Evolutionary conservation across 768 basidiomycete genomes (phyloP).

Genomic region (Psilocybe tampanensis): DNA sequence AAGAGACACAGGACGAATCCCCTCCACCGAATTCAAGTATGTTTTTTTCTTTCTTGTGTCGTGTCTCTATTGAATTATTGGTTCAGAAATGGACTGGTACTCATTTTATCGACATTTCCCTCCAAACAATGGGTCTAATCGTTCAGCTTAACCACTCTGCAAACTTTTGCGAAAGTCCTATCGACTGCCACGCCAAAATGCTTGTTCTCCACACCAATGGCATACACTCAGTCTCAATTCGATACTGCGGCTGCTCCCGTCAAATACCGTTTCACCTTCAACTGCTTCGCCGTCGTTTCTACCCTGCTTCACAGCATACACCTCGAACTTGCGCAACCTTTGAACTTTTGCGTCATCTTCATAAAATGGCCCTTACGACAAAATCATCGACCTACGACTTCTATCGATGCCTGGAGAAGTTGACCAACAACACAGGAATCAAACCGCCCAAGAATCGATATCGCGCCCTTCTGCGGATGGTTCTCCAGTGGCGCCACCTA

Average conservation of each 20-base stretch:
- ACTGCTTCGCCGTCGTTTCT: conserved; percentile 14
- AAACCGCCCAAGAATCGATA: neutral
- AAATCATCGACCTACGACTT: conserved; percentile 11
- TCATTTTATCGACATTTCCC: neutral
- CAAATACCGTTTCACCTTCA: conserved; percentile 12
- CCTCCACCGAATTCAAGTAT: neutral
- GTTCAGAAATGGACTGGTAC: neutral
- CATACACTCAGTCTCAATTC: conserved; percentile 10
- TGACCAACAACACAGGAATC: conserved; percentile 6
- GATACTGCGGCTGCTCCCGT: conserved; percentile 12
- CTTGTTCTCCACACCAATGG: conserved; percentile 14
- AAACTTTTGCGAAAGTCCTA: neutral
- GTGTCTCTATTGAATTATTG: neutral
- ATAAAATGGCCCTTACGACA: conserved; percentile 1
- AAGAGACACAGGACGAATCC: neutral
- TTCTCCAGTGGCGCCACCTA: conserved; percentile 25
- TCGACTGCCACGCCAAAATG: neutral
- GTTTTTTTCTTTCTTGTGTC: no score
- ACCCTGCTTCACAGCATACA: neutral
- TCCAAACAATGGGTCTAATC: conserved; percentile 1
- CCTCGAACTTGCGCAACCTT: conserved; percentile 9
- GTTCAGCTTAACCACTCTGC: conserved; percentile 3
- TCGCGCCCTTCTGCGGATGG: conserved; percentile 12
- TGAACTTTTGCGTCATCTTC: neutral
- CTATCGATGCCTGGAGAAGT: conserved; percentile 7